Conservation (phyloP, 2,329 filamentous ascomycete genomes). For the Mariannaea sp. region DNA sequence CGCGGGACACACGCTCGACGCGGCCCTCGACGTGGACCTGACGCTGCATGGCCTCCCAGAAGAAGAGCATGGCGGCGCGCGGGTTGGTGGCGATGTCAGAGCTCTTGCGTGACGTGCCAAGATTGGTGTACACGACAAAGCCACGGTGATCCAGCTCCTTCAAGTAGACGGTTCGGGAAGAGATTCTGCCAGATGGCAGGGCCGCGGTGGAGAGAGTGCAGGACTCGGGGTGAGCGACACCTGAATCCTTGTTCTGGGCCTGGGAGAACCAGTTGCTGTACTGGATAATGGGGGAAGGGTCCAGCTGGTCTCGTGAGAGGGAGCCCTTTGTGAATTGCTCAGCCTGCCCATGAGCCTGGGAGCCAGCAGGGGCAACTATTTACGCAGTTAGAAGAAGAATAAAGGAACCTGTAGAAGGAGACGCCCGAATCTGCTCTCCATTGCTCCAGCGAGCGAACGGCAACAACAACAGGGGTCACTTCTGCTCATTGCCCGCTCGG, state of each 20-base stretch:
- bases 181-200: conserved; percentile 83
- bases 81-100: conserved; percentile 73
- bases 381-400: not conserved
- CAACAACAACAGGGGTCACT: too few species aligned
- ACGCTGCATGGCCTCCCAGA: conserved; percentile 84
- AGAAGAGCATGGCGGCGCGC: conserved; percentile 84
- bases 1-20: conserved; percentile 66
- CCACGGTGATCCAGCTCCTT: conserved; percentile 86
- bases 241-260: conserved; percentile 58
- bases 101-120: conserved; percentile 75
- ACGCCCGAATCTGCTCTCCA: too few species aligned
- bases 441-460: too few species aligned
- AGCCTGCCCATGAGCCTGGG: conserved; percentile 65
- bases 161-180: conserved; percentile 86
- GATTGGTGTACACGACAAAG: conserved; percentile 94
- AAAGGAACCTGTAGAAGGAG: not conserved
- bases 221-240: conserved; percentile 80
- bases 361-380: conserved; percentile 66
- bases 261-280: conserved; percentile 89
- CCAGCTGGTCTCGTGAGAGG: conserved; percentile 66
- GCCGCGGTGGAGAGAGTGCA: conserved; percentile 84
- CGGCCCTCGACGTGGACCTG: conserved; percentile 89
- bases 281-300: conserved; percentile 73
- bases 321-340: conserved; percentile 72
- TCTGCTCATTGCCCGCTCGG: too few species aligned